Conservation (phyloP, 1,139 yeast species). For the Saccharomycopsis phalli region DNA sequence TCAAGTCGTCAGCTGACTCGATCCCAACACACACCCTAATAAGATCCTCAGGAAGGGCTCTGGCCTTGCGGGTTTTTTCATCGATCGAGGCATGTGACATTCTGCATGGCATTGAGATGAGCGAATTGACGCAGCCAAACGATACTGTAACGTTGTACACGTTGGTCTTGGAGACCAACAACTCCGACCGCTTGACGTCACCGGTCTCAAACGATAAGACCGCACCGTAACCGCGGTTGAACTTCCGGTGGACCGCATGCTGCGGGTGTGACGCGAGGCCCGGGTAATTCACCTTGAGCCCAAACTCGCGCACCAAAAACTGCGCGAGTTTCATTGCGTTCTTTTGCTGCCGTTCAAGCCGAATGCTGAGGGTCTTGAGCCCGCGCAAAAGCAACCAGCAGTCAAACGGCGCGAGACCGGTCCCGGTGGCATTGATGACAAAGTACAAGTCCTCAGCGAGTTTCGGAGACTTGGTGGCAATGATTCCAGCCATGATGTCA, state of each 20-base stretch:
- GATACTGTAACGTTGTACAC: constrained; percentile 87
- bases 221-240: constrained; percentile 82
- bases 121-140: constrained; percentile 88
- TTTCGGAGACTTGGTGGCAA: constrained; percentile 56
- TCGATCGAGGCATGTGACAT: constrained; percentile 98
- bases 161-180: constrained; percentile 59
- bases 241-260: constrained; percentile 64
- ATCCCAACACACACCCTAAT: constrained; percentile 85
- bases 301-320: constrained; percentile 52
- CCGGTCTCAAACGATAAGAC: constrained; percentile 88
- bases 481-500: constrained; percentile 90
- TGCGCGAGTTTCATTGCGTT: constrained; percentile 70
- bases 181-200: constrained; percentile 52
- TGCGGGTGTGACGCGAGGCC: constrained; percentile 80
- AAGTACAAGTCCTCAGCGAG: constrained; percentile 64
- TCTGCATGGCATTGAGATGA: constrained; percentile 85
- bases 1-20: constrained; percentile 50
- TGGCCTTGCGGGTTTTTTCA: constrained; percentile 72
- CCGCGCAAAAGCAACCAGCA: constrained; percentile 85
- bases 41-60: constrained; percentile 87
- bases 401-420: constrained; percentile 87
- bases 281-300: constrained; percentile 63
- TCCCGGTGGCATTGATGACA: constrained; percentile 82
- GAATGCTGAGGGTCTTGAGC: constrained; percentile 71
- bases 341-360: constrained; percentile 80